Base-by-base conservation (phyloP, 176 grass and related monocot genomes). In the Tuctoria greenei region DNA sequence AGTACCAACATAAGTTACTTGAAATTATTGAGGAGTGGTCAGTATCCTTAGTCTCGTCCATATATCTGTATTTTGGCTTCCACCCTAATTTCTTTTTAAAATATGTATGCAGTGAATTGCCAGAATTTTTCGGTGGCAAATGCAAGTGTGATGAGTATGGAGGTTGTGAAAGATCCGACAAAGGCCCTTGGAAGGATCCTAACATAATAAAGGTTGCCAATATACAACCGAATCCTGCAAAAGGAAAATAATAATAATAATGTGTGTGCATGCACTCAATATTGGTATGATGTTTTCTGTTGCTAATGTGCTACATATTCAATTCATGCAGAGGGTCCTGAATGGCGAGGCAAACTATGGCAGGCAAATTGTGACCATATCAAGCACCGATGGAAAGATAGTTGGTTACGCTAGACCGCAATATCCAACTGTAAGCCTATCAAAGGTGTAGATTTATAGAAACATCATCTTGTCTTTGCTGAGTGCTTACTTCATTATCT, bases 351-450 rank as follows among this genome's bases (percentile, higher is more conserved):
- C 87, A 43, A 85, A 99, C 77, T 95, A 84, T 21, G 86, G 77
- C 56, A 89, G 95, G 80, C 91, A 99, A 92, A 99, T 99, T 66
- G 89, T 99, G 78, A 99, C 91, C 43, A 79, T 92, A 86, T 95
- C 91, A 62, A 78, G 91, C 64, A 82, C 75, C 7, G 86, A 96
- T 18, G 91, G 95, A 42, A 99, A 92, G 73, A 86, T 95, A 63
- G 82, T 99, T 62, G 13, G 85, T 67, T 99, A 90, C 81, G 86
- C 91, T 80, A 84, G 82, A 75, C 87, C 91, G 40, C 66, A 65
- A 23, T 79, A 79, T 44, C 82, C 84, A 75, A 57, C 59, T 41
- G 95, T 99, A 92, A 91, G 78, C 78, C 26, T 65, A 59, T 86
- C 78, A 75, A 51, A 11, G 52, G 38, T 75, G 24, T 3, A 76